phyloP scores from a whole-genome alignment of 352 stramenopile species.

The Aphanomyces cochlioides region DNA sequence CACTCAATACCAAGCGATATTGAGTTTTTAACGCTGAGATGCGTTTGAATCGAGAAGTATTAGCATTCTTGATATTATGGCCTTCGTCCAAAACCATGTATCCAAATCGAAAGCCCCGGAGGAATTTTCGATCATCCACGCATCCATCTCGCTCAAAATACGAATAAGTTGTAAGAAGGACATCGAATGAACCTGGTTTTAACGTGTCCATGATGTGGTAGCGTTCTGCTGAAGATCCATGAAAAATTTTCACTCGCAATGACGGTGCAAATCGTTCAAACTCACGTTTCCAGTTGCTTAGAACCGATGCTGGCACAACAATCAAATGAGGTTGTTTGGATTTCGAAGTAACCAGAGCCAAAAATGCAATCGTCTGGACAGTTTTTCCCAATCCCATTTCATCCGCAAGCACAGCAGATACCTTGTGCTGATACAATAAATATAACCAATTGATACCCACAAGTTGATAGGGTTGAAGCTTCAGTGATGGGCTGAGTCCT shows the following conservation, averaged over 20 bases:
- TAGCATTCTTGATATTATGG: constrained; percentile 91
- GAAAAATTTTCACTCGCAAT: constrained; percentile 84
- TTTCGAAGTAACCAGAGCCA: constrained; percentile 56
- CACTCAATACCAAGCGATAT: constrained; percentile 76
- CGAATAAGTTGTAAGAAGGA: constrained; percentile 89
- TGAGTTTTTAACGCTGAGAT: constrained; percentile 69
- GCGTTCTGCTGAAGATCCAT: constrained; percentile 63
- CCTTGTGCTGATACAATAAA: constrained; percentile 68
- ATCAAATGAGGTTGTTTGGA: constrained; percentile 73
- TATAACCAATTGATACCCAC: constrained; percentile 83
- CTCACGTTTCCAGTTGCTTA: constrained; percentile 92
- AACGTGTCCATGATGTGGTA: constrained; percentile 48
- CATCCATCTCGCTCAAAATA: constrained; percentile 88
- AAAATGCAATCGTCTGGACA: constrained; percentile 79
- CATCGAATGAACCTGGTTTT: constrained; percentile 46
- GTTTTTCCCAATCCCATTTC: constrained; percentile 95
- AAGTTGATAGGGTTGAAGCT: constrained; percentile 82
- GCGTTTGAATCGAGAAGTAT: constrained; percentile 85
- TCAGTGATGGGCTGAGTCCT: constrained; percentile 57
- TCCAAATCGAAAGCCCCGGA: constrained; percentile 75
- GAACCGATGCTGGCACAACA: constrained; percentile 89
- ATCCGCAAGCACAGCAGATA: constrained; percentile 76
- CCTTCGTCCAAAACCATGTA: constrained; percentile 94
- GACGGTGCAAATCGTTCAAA: constrained; percentile 89
- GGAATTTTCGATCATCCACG: constrained; percentile 76